These are phyloP conservation scores for Plectranthus barbatus DNA, from an alignment of 257 asterid species.

Conservation along the genomic window DNA sequence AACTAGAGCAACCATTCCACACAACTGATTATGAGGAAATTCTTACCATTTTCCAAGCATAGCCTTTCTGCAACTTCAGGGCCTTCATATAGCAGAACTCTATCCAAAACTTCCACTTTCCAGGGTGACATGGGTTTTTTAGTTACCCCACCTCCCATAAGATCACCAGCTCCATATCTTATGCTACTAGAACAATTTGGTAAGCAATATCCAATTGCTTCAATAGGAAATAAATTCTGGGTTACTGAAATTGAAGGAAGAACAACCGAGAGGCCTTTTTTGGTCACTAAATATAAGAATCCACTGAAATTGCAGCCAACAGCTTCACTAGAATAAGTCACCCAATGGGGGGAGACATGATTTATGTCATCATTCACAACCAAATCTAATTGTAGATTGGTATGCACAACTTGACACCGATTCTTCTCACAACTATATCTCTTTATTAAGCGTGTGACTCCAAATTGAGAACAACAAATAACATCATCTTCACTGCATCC, in stretches of 20 bases:
- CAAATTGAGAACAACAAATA: slow-evolving; percentile 78
- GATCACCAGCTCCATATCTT: slow-evolving; percentile 28
- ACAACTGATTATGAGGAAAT: slow-evolving; percentile 1
- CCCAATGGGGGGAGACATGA: slow-evolving; percentile 38
- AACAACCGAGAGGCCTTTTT: slow-evolving; percentile 75
- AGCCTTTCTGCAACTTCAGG: slow-evolving; percentile 79
- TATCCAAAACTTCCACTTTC: slow-evolving; percentile 91
- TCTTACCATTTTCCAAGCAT: slow-evolving; percentile 77
- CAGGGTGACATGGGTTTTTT: slow-evolving; percentile 57
- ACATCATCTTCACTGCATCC: slow-evolving; percentile 48
- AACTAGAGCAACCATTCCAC: neutral
- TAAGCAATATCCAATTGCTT: slow-evolving; percentile 61
- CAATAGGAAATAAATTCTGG: slow-evolving; percentile 61
- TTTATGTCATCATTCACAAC: slow-evolving; percentile 42
- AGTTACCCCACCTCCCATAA: slow-evolving; percentile 30
- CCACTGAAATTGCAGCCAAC: slow-evolving; percentile 80
- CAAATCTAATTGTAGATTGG: slow-evolving; percentile 45
- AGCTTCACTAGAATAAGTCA: slow-evolving; percentile 48
- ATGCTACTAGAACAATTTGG: slow-evolving; percentile 26
- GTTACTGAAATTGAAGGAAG: slow-evolving; percentile 71
- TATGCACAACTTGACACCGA: slow-evolving; percentile 50
- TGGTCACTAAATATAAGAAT: slow-evolving; percentile 63
- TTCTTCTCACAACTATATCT: slow-evolving; percentile 32
- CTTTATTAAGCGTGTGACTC: slow-evolving; percentile 71
- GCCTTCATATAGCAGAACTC: slow-evolving; percentile 67